Evolutionary conservation across 306 rosid genomes (phyloP), one percentile per base, ranked within the genome.

Genomic region (Coriaria nepalensis): DNA sequence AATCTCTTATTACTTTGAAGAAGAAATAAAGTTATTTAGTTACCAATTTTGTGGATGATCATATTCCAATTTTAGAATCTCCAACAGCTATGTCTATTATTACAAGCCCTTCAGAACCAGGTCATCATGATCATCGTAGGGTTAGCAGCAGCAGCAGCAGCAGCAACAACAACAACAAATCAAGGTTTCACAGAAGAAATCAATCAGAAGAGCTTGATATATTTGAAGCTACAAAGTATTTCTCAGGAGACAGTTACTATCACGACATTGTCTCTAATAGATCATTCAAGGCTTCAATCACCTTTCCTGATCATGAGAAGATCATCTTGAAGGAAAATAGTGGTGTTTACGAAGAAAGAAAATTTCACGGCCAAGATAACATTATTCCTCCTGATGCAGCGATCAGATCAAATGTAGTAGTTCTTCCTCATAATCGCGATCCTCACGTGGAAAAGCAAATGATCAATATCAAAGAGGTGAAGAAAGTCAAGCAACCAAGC

Each of bases 181-280:
- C 78, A 52, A 61, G 81, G 39, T 73, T 79, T 78, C 93, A 82
- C 71, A 54, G 78, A 0, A 59, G 87, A 47, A 78, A 85, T 37
- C 86, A 78, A 33, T 92, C 98, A 4, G 81, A 69, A 9, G 98
- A 92, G 68, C 94, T 92, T 36, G 94, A 92, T 33, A 96, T 92
- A 40, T 92, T 92, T 37, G 96, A 85, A 60, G 98, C 98, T 5
- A 70, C 96, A 35, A 52, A 81, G 62, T 92, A 92, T 49, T 92
- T 92, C 86, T 82, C 98, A 12, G 96, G 83, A 0, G 73, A 74
- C 79, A 78, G 72, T 41, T 94, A 85, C 62, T 74, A 64, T 8
- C 4, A 2, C 9, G 35, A 36, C 51, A 44, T 6, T n/a, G 33
- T 13, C 41, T 8, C 9, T 36, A 32, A 36, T 0, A 12, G 13